Percentiles rank a stretch among this genome's conserved stretches.
These are phyloP conservation scores for Globisporangium apiculatum DNA, from an alignment of 352 stramenopile species.

Conservation along the genomic window DNA sequence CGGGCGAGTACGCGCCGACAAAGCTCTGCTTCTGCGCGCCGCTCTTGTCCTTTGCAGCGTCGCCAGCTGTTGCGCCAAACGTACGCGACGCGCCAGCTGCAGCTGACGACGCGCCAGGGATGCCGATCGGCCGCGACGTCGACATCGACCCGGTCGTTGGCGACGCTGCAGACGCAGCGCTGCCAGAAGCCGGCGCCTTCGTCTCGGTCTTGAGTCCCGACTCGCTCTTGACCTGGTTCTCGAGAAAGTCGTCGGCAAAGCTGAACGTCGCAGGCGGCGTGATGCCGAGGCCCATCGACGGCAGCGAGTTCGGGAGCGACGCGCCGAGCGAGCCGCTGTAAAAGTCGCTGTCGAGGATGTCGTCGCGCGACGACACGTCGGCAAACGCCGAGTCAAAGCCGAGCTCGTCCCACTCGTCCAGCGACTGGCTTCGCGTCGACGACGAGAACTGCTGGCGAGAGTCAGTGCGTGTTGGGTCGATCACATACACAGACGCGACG, in stretches of 20 bases:
- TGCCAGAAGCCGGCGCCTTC: constrained; percentile 13
- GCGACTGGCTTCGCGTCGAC: constrained; percentile 53
- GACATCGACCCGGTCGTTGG: constrained; percentile 29
- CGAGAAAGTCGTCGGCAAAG: constrained; percentile 82
- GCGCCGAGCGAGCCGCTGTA: constrained; percentile 77
- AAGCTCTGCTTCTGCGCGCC: constrained; percentile 67
- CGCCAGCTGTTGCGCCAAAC: constrained; percentile 24
- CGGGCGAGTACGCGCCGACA: constrained; percentile 94
- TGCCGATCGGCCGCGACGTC: constrained; percentile 74
- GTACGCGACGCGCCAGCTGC: constrained; percentile 20
- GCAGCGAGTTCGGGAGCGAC: constrained; percentile 80
- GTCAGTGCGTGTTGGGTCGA: not conserved
- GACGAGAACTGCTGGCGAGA: constrained; percentile 35
- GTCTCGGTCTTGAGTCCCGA: constrained; percentile 27
- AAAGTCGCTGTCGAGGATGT: constrained; percentile 78
- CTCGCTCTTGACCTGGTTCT: constrained; percentile 65
- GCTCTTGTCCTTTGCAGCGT: constrained; percentile 40
- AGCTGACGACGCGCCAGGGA: constrained; percentile 46
- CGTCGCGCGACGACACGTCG: constrained; percentile 52
- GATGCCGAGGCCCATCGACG: constrained; percentile 83
- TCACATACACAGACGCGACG: no score
- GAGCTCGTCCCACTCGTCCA: constrained; percentile 84
- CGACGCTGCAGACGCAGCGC: constrained; percentile 6
- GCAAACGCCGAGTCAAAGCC: constrained; percentile 80
- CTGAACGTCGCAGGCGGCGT: constrained; percentile 77